Percentiles rank a stretch among this genome's conserved stretches.
Conservation (phyloP, 139 green algal genomes). For the Monoraphidium neglectum region DNA sequence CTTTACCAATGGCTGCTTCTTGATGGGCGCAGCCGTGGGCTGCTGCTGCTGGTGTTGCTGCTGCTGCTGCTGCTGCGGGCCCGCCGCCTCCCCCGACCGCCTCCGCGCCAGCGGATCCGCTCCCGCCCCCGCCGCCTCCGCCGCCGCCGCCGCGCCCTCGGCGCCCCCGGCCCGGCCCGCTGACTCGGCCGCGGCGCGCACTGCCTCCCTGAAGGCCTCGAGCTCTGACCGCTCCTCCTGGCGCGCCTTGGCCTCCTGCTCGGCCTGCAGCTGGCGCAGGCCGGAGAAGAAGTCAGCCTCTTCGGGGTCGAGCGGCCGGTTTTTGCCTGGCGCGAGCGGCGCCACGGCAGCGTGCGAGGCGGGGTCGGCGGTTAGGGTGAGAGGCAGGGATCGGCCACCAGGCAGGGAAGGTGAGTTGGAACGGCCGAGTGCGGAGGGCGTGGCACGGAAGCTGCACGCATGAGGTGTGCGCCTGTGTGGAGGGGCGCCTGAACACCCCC, state of each 20-base stretch:
- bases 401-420: too few relatives aligned
- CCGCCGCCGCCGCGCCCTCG: background rate
- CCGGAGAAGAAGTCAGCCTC: conserved; percentile 78
- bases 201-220: conserved; percentile 59
- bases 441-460: too few relatives aligned
- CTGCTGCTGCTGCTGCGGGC: conserved; percentile 13
- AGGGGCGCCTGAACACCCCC: background rate
- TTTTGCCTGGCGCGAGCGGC: conserved; percentile 63
- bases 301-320: conserved; percentile 83
- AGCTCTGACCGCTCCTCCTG: conserved; percentile 59
- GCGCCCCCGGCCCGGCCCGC: background rate
- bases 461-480: background rate
- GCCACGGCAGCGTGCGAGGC: too few relatives aligned
- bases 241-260: conserved; percentile 8
- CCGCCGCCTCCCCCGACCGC: background rate
- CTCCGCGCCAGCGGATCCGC: background rate
- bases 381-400: too few relatives aligned
- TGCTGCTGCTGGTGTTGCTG: conserved; percentile 1
- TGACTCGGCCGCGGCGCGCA: background rate
- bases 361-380: too few relatives aligned
- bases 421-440: too few relatives aligned
- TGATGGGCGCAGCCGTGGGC: background rate
- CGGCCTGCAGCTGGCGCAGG: conserved; percentile 41
- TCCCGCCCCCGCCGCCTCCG: background rate
- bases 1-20: conserved; percentile 4